These are phyloP conservation scores for Phaffia australis DNA, from an alignment of 768 basidiomycete genomes.

Conservation along the genomic window DNA sequence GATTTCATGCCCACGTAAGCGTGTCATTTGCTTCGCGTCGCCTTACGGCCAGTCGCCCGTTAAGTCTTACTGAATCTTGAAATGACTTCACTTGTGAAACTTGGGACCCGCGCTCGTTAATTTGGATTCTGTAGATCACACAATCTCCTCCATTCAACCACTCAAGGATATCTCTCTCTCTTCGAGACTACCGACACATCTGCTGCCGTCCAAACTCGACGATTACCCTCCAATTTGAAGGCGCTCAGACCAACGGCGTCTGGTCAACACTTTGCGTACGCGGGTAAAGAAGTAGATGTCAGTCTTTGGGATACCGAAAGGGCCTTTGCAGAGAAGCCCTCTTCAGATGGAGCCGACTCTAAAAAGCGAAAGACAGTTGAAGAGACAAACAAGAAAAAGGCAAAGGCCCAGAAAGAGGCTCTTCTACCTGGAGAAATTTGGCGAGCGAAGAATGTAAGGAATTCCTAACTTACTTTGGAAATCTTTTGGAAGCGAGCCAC, in stretches of 20 bases:
- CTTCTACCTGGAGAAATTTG: constrained; percentile 62
- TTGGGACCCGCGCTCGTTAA: background rate
- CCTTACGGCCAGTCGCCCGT: background rate
- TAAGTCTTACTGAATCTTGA: too few species aligned
- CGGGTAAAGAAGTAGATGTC: constrained; percentile 73
- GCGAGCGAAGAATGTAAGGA: constrained; percentile 67
- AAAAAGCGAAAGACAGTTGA: constrained; percentile 13
- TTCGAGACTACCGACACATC: constrained; percentile 11
- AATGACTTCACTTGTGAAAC: too few species aligned
- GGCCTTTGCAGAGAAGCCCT: constrained; percentile 41
- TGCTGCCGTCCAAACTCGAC: constrained; percentile 9
- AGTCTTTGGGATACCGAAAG: constrained; percentile 67
- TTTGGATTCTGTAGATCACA: background rate
- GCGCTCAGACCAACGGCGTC: background rate
- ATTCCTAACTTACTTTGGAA: constrained; percentile 3
- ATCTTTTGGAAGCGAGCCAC: too few species aligned
- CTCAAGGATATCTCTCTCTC: constrained; percentile 10
- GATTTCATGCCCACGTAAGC: background rate
- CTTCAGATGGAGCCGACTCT: constrained; percentile 38
- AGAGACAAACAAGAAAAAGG: constrained; percentile 21
- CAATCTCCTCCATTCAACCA: constrained; percentile 17
- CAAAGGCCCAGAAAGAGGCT: constrained; percentile 43
- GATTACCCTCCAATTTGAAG: constrained; percentile 21
- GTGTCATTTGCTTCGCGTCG: too few species aligned
- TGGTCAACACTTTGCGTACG: constrained; percentile 57